phyloP scores from a whole-genome alignment of 1,139 yeast species.

The Candida frijolesensis region DNA sequence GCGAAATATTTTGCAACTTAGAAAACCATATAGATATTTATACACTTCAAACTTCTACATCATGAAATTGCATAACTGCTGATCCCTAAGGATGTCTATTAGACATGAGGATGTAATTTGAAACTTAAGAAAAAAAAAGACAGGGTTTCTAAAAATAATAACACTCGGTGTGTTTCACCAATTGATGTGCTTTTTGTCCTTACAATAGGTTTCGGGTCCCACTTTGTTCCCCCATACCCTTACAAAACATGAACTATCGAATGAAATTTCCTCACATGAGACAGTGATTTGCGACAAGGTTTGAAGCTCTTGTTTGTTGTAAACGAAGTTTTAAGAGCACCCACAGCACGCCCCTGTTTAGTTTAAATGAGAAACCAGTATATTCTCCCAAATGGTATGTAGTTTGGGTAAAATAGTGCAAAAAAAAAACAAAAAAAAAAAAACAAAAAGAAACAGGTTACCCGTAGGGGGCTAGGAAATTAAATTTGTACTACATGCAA shows the following conservation, averaged over 20 bases:
- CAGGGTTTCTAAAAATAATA: slow-evolving; percentile 3
- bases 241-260: not conserved
- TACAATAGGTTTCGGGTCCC: not conserved
- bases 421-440: too few species aligned
- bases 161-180: not conserved
- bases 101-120: not conserved
- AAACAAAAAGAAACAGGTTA: too few species aligned
- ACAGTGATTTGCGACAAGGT: not conserved
- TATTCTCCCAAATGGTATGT: too few species aligned
- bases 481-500: not conserved
- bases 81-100: not conserved
- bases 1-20: not conserved
- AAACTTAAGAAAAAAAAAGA: not conserved
- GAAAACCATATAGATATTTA: slow-evolving; percentile 1
- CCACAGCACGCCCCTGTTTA: not conserved
- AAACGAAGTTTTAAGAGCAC: not conserved
- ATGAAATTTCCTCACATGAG: not conserved
- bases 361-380: too few species aligned
- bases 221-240: slow-evolving; percentile 3
- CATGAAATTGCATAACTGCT: not conserved
- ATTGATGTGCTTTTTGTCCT: not conserved
- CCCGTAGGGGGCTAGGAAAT: too few species aligned
- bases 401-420: too few species aligned
- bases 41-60: not conserved
- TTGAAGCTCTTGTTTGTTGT: not conserved